Conservation (phyloP, 306 rosid genomes). For the Lathyrus aphaca region DNA sequence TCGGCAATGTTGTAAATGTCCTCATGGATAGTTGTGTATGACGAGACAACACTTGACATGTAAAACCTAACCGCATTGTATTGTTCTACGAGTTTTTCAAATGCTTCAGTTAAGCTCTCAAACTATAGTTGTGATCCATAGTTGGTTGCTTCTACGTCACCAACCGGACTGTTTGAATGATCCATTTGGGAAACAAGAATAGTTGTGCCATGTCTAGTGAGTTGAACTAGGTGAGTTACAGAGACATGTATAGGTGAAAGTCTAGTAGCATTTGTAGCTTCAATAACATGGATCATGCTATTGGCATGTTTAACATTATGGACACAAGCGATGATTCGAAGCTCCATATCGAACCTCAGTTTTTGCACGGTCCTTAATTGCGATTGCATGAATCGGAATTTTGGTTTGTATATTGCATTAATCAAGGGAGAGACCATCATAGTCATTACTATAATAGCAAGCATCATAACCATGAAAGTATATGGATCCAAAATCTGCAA, state of each 20-base stretch:
- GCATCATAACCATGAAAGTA: slow-evolving; percentile 25
- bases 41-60: slow-evolving; percentile 20
- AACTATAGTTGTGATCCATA: slow-evolving; percentile 21
- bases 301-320: slow-evolving; percentile 34
- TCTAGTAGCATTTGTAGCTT: slow-evolving; percentile 36
- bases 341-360: slow-evolving; percentile 34
- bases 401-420: slow-evolving; percentile 39
- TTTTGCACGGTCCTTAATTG: slow-evolving; percentile 38
- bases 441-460: slow-evolving; percentile 35
- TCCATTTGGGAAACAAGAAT: slow-evolving; percentile 37
- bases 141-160: neutral
- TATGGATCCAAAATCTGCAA: slow-evolving; percentile 33
- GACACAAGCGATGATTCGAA: slow-evolving; percentile 41
- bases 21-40: slow-evolving; percentile 45
- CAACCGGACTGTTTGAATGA: neutral
- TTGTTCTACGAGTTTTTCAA: neutral
- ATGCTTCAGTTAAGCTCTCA: slow-evolving; percentile 30
- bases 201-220: slow-evolving; percentile 38
- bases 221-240: slow-evolving; percentile 43
- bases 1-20: slow-evolving; percentile 41
- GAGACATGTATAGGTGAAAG: slow-evolving; percentile 39
- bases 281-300: slow-evolving; percentile 35
- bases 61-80: slow-evolving; percentile 34
- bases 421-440: slow-evolving; percentile 37
- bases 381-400: slow-evolving; percentile 21